phyloP scores from a whole-genome alignment of 1,284 basidiomycete genomes.

The Albatrellus sp. region DNA sequence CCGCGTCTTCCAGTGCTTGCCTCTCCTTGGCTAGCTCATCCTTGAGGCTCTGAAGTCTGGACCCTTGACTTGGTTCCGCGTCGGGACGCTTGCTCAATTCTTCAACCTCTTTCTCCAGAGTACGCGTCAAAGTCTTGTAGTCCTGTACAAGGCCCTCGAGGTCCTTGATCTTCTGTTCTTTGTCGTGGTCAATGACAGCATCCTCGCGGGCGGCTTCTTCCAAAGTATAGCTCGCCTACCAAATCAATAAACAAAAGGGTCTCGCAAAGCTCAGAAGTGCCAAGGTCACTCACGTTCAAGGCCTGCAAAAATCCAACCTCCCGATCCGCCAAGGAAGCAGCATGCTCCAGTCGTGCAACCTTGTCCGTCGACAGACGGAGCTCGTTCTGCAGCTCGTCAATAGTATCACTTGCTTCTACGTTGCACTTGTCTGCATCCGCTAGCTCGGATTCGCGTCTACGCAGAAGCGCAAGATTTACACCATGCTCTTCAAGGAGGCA shows the following conservation, averaged over 20 bases:
- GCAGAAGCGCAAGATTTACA: constrained; percentile 34
- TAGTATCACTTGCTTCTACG: constrained; percentile 21
- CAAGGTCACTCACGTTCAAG: constrained; percentile 35
- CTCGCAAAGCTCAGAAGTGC: not conserved
- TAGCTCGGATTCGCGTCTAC: constrained; percentile 38
- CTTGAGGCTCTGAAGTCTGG: constrained; percentile 25
- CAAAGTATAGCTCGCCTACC: constrained; percentile 45
- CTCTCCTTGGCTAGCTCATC: constrained; percentile 30
- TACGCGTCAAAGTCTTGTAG: constrained; percentile 35
- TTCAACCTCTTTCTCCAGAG: constrained; percentile 32
- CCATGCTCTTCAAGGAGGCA: constrained; percentile 55
- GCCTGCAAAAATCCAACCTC: constrained; percentile 54
- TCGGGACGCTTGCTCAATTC: constrained; percentile 23
- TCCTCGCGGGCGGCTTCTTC: constrained; percentile 30
- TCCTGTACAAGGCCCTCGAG: constrained; percentile 45
- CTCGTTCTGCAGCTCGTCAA: constrained; percentile 24
- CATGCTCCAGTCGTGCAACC: constrained; percentile 31
- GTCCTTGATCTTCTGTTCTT: constrained; percentile 34
- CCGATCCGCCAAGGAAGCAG: constrained; percentile 34
- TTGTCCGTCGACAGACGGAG: constrained; percentile 29
- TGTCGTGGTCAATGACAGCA: constrained; percentile 21
- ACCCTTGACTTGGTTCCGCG: constrained; percentile 13
- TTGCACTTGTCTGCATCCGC: constrained; percentile 23
- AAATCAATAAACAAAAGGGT: not conserved
- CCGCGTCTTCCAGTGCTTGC: constrained; percentile 23